Conservation (phyloP, 108 stramenopile genomes). For the Skeletonema grethae region DNA sequence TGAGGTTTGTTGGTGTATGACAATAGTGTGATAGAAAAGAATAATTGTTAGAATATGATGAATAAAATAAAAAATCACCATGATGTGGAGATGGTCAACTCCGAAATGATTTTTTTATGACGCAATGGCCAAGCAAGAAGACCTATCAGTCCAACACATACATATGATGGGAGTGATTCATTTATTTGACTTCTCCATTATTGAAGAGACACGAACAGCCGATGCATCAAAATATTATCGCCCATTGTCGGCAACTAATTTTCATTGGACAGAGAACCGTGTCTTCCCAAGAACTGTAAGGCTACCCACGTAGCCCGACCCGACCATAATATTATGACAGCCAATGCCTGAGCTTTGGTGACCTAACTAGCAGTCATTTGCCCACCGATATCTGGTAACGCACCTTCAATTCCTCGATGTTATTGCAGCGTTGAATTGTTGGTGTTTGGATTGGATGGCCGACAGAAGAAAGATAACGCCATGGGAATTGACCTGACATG, state of each 20-base stretch:
- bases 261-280: neutral
- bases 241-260: constrained; percentile 1
- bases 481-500: neutral
- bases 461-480: neutral
- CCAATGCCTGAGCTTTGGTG: neutral
- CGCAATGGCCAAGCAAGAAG: neutral
- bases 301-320: neutral
- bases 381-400: neutral
- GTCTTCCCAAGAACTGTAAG: neutral
- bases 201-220: neutral
- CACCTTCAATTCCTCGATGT: constrained; percentile 7
- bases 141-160: neutral
- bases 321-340: neutral
- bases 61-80: neutral
- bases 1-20: neutral
- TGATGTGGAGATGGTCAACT: neutral
- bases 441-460: neutral
- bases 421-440: neutral
- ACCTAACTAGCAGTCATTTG: neutral
- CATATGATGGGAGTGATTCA: neutral
- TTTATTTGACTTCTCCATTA: neutral
- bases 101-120: neutral
- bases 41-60: neutral
- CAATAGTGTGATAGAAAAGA: neutral
- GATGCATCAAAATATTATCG: constrained; percentile 3